Evolutionary conservation across 495 filamentous ascomycete species (phyloP).

Genomic region (Aspergillus wentii): DNA sequence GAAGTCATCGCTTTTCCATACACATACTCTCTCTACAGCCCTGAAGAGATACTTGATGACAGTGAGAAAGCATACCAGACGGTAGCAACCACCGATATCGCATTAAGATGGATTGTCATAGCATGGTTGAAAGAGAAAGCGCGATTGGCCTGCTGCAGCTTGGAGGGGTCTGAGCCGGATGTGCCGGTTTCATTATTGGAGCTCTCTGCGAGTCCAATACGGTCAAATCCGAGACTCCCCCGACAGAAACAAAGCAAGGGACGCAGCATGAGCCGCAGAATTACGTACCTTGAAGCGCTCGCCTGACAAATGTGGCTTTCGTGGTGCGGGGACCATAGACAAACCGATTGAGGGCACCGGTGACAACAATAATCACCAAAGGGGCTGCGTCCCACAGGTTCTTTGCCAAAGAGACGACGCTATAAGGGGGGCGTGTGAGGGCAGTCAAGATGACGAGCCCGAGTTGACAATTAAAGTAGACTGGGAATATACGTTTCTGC

Average conservation of each 20-base stretch:
- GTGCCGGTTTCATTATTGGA: no score
- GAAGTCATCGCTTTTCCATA: no score
- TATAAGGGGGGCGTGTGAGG: slow-evolving; percentile 39
- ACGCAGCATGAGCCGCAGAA: no score
- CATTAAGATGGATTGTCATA: slow-evolving; percentile 53
- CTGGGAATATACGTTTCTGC: slow-evolving; percentile 49
- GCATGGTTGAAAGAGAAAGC: slow-evolving; percentile 46
- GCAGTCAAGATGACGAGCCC: slow-evolving; percentile 37
- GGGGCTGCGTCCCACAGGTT: slow-evolving; percentile 29
- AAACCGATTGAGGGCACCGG: slow-evolving; percentile 41
- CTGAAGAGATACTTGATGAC: slow-evolving; percentile 17
- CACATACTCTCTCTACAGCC: slow-evolving; percentile 2
- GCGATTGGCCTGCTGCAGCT: slow-evolving; percentile 36
- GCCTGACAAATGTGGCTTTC: slow-evolving; percentile 35
- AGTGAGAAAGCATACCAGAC: slow-evolving; percentile 47
- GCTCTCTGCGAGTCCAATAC: no score
- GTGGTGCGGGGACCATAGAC: slow-evolving; percentile 45
- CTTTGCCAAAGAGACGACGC: slow-evolving; percentile 27
- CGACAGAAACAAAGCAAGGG: no score
- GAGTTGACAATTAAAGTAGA: slow-evolving; percentile 47
- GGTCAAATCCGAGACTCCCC: no score
- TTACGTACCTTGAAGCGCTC: slow-evolving; percentile 39
- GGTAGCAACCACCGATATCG: slow-evolving; percentile 44
- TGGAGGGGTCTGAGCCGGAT: slow-evolving; percentile 13
- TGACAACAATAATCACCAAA: slow-evolving; percentile 30